Base-by-base conservation (phyloP, 805 yeast genomes). In the Sungouiella blattae region DNA sequence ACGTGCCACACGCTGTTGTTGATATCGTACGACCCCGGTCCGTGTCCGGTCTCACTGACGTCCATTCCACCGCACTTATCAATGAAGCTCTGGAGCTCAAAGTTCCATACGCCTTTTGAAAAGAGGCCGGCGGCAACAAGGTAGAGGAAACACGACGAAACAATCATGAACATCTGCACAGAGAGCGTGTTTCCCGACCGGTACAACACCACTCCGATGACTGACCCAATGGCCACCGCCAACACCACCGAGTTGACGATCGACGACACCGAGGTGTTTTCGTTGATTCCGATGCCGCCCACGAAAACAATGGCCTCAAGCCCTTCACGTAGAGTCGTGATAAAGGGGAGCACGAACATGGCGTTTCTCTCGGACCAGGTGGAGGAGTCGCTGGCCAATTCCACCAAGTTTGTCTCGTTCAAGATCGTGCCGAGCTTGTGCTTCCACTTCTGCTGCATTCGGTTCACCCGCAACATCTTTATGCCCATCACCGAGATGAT, bases 21-120 rank as follows among this genome's bases (percentile, higher is more conserved):
- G 15, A 88, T 80, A 51, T 88, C 95, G 53, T 88, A 88, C 0
- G 94, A 83, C 0, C 97, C 97, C 0, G 96, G 96, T 0, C 97
- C 97, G 26, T 83, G 81, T 2, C 97, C 97, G 1, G 81, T 76
- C 60, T 88, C 97, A 27, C 86, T 74, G 55, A 87, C 83, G 50
- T 88, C 97, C 52, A 78, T 77, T 1, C 96, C 96, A 36, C 73
- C 76, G 52, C 95, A 88, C 40, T 64, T 61, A 38, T 77, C 73
- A 38, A 87, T 87, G 59, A 80, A 88, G 36, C 64, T 66, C 58
- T 88, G 93, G 31, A 87, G 62, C 55, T 88, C 96, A 40, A 85
- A 71, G 53, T 83, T 87, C 97, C 97, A 88, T 2, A 88, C 82
- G 12, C 96, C 96, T 38, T 86, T 76, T 6, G 93, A 81, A 53